A percentile compares a stretch with the other conserved stretches of the same genome.
phyloP scores from a whole-genome alignment of 768 basidiomycete species.

The Xerocomus spinulosus region DNA sequence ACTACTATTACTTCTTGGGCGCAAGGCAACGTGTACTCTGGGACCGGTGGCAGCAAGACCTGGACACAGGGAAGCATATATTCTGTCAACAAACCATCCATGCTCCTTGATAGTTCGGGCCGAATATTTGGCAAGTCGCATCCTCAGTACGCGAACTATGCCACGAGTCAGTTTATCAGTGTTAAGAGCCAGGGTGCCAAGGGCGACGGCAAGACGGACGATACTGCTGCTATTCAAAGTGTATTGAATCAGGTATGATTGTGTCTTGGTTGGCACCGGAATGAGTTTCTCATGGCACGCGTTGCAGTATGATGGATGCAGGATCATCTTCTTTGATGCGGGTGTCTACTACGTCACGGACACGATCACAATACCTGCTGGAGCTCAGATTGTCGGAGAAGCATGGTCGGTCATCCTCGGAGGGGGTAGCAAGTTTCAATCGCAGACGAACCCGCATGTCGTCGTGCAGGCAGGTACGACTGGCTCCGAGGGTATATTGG shows the following conservation, averaged over 20 bases:
- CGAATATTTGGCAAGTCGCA: constrained; percentile 57
- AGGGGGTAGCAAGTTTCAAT: constrained; percentile 39
- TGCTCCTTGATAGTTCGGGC: constrained; percentile 53
- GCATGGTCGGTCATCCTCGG: constrained; percentile 47
- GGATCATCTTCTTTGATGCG: constrained; percentile 79
- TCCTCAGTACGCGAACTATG: constrained; percentile 63
- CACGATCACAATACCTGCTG: constrained; percentile 47
- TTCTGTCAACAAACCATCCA: constrained; percentile 46
- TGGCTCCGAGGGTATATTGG: constrained; percentile 47
- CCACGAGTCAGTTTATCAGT: constrained; percentile 60
- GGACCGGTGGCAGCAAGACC: constrained; percentile 39
- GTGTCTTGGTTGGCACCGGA: too few species aligned
- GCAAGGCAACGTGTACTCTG: constrained; percentile 67
- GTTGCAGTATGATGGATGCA: constrained; percentile 60
- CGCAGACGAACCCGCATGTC: constrained; percentile 35
- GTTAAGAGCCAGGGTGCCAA: constrained; percentile 65
- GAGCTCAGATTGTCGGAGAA: constrained; percentile 46
- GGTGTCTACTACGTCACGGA: constrained; percentile 46
- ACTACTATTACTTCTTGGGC: constrained; percentile 54
- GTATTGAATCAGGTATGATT: constrained; percentile 49
- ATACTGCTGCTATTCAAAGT: constrained; percentile 59
- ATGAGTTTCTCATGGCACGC: background rate
- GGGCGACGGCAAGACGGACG: constrained; percentile 73
- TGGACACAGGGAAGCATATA: constrained; percentile 50
- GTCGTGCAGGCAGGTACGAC: constrained; percentile 42